Base-by-base conservation (phyloP, 495 filamentous ascomycete species). In the Talaromyces thailandensis region DNA sequence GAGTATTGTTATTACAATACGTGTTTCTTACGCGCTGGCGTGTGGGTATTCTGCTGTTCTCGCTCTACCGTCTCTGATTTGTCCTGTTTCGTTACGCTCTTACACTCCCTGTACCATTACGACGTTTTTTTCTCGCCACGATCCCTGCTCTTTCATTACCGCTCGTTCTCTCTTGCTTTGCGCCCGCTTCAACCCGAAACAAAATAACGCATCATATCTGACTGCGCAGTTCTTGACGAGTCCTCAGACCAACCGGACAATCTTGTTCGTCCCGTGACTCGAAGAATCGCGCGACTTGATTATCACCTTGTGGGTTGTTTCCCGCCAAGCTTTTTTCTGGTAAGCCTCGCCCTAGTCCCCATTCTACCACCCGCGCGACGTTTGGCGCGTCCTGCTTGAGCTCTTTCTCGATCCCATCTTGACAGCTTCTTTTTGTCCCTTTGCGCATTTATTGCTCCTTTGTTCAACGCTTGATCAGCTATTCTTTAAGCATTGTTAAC, bases 311-410 rank as follows among this genome's bases (percentile, higher is more conserved):
- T 28, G 50, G 23, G 50, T 53, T 35, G 55, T 57, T 57, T 29
- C 26, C 28, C 28, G 55, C 55, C 55, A 57, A 57, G 55, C 55
- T 57, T 57, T 56, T 31, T 35, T 23, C 29, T 24, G 55, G 55
- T 57, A 57, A 57, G 55, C 51, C 21, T 55, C 23, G 51, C 51
- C 51, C 55, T 57, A 57, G 26, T 57, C 55, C 29, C 29, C 14
- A 57, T 57, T 57, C 29, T 57, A 6, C 55, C 29, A 57, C 18
- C 55, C 55, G 55, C 55, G 55, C 55, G 28, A 35, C 26, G 18
- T 16, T 57, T 25, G 55, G 55, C 55, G 55, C 55, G 55, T 57
- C 55, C 28, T 57, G 26, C 51, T 35, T 35, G 26, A 35, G 55
- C 28, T 57, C 16, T 18, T 18, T 55, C 24, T 55, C 26, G 23